Percentiles rank a stretch among this genome's conserved stretches.
Conservation (phyloP, 176 grass and related monocot species). For the Carex parvula region DNA sequence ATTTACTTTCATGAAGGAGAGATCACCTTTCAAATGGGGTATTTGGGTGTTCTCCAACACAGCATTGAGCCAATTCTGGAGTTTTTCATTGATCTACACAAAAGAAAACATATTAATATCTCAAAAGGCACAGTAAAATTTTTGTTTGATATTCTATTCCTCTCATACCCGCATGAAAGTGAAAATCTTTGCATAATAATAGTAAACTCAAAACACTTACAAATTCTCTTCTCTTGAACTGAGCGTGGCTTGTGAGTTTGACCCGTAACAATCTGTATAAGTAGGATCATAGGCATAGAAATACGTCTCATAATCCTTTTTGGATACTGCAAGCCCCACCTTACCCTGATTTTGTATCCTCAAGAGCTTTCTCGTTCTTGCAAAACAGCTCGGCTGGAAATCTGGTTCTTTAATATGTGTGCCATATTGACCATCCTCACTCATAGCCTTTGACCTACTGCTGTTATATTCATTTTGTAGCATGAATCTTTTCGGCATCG, state of each 20-base stretch:
- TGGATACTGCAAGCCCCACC: slow-evolving; percentile 53
- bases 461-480: slow-evolving; percentile 35
- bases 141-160: slow-evolving; percentile 6
- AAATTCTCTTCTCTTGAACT: slow-evolving; percentile 89
- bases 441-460: slow-evolving; percentile 46
- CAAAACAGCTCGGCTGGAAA: slow-evolving; percentile 76
- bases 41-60: slow-evolving; percentile 68
- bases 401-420: slow-evolving; percentile 58
- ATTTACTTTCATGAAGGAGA: not conserved
- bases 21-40: slow-evolving; percentile 51
- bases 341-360: slow-evolving; percentile 79
- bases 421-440: slow-evolving; percentile 49
- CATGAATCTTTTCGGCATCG: slow-evolving; percentile 50
- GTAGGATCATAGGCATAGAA: slow-evolving; percentile 68
- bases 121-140: not conserved
- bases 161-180: not conserved
- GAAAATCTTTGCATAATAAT: not conserved
- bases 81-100: slow-evolving; percentile 53
- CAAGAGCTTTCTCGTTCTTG: slow-evolving; percentile 70
- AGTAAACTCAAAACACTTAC: slow-evolving; percentile 43
- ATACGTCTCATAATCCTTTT: slow-evolving; percentile 88
- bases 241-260: slow-evolving; percentile 68
- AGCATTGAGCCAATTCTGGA: slow-evolving; percentile 53
- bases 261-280: slow-evolving; percentile 65
- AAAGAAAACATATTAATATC: not conserved